These are phyloP conservation scores for Litsea cubeba DNA, from an alignment of 164 flowering plant genomes.

Conservation along the genomic window DNA sequence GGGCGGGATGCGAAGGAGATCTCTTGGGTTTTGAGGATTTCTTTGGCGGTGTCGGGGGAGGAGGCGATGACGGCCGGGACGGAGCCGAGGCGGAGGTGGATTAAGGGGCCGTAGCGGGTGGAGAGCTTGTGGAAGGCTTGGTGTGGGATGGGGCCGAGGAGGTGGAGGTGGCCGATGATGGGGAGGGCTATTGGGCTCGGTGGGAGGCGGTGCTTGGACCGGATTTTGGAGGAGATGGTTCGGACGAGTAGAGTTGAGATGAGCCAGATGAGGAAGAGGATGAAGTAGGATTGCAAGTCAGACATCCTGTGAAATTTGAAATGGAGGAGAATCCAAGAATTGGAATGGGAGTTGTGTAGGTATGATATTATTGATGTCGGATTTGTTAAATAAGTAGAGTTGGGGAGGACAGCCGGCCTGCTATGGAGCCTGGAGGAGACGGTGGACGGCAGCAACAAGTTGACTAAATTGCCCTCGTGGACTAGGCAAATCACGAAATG, in stretches of 20 bases:
- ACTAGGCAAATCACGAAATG: too few relatives aligned
- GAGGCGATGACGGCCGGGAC: constrained; percentile 40
- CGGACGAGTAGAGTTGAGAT: constrained; percentile 21
- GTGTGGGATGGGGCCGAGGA: constrained; percentile 44
- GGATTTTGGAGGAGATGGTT: constrained; percentile 9
- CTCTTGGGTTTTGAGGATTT: constrained; percentile 49
- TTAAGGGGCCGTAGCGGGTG: constrained; percentile 42
- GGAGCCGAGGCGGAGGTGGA: constrained; percentile 46
- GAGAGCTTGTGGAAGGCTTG: constrained; percentile 40
- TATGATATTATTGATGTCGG: too few relatives aligned
- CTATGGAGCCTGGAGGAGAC: too few relatives aligned
- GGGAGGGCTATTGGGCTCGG: constrained; percentile 52
- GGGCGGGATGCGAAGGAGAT: constrained; percentile 34
- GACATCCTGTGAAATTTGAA: background rate
- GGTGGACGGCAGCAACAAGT: too few relatives aligned
- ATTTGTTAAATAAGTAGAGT: too few relatives aligned
- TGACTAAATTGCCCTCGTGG: too few relatives aligned
- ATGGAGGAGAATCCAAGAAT: too few relatives aligned
- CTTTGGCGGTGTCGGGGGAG: constrained; percentile 36
- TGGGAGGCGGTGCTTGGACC: constrained; percentile 22
- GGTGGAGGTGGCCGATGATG: constrained; percentile 57
- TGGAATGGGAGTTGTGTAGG: too few relatives aligned
- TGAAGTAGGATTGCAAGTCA: constrained; percentile 13
- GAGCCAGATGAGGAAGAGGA: constrained; percentile 24
- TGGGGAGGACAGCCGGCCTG: too few relatives aligned